phyloP scores from a whole-genome alignment of 2,329 filamentous ascomycete species.

The Raffaelea albimanens region DNA sequence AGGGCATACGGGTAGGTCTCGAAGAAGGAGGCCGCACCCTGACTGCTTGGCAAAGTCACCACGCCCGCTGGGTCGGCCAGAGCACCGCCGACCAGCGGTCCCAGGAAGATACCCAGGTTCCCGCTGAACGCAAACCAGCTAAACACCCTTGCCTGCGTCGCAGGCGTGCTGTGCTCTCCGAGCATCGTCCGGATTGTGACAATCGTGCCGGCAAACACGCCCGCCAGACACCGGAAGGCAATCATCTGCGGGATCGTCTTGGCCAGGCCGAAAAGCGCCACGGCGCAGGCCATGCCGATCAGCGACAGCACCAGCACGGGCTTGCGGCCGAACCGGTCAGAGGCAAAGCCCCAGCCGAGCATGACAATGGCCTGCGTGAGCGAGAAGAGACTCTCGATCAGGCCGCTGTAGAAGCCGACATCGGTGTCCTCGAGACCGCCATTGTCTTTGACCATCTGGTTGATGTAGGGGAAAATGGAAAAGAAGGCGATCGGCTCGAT shows the following conservation, averaged over 20 bases:
- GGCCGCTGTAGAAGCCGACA: slow-evolving; percentile 69
- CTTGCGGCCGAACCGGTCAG: slow-evolving; percentile 39
- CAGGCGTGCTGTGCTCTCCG: slow-evolving; percentile 58
- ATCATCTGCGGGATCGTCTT: slow-evolving; percentile 65
- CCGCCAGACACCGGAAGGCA: slow-evolving; percentile 59
- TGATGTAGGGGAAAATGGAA: slow-evolving; percentile 72
- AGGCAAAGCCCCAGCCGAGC: slow-evolving; percentile 61
- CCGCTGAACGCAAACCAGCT: slow-evolving; percentile 67
- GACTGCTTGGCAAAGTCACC: slow-evolving; percentile 43
- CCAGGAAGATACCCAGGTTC: slow-evolving; percentile 66
- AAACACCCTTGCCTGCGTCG: slow-evolving; percentile 65
- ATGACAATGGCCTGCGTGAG: slow-evolving; percentile 69
- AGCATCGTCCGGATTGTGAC: slow-evolving; percentile 72
- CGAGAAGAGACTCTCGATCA: slow-evolving; percentile 68
- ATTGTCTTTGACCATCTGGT: slow-evolving; percentile 62
- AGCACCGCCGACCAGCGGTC: slow-evolving; percentile 59
- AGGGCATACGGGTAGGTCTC: slow-evolving; percentile 56
- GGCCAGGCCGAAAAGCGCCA: slow-evolving; percentile 59
- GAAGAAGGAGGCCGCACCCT: slow-evolving; percentile 49
- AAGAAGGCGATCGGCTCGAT: slow-evolving; percentile 78
- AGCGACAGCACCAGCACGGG: slow-evolving; percentile 50
- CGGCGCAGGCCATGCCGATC: slow-evolving; percentile 50
- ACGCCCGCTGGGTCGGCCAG: slow-evolving; percentile 54
- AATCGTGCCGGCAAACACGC: slow-evolving; percentile 64
- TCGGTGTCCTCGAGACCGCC: slow-evolving; percentile 53